Evolutionary conservation across 176 grass and related monocot species (phyloP), one percentile per base, ranked within the genome.

Genomic region (Musa itinerans): DNA sequence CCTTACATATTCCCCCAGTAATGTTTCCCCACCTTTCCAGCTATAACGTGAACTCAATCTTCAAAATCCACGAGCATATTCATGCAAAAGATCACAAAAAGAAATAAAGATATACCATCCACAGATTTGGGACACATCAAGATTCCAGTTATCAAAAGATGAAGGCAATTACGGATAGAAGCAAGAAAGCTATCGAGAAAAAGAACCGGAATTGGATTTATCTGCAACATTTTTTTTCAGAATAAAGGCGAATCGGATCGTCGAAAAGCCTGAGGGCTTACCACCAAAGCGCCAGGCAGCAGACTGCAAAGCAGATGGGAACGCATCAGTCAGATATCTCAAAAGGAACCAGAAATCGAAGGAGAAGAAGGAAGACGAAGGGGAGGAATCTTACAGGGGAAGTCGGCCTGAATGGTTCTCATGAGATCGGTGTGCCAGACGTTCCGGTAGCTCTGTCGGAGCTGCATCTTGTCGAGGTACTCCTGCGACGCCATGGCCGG

Each of bases 371-470:
- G 25, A 20, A n/a, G 13, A 26, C 4, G 50, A 24, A 17, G 53
- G 52, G 34, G 34, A 1, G 51, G 24, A 19, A 34, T 14, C 2
- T 48, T 77, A 98, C 95, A 94, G 59, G 95, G 95, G 83, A 78
- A 87, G 54, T 98, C 95, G 52, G 82, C 88, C 81, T 76, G 49
- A 59, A 98, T 89, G 67, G 95, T 80, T 86, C 72, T 80, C 20
- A 72, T 74, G 78, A 99, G 89, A 63, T 99, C 90, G 50, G 90
- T 86, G 86, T 94, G 90, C 90, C 90, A 99, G 66, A 99, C 55
- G 85, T 98, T 98, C 69, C 86, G 88, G 82, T 98, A 98, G 88
- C 74, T 84, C 90, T 94, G 88, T 27, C 95, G 95, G 68, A 87
- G 86, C 78, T 98, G 78, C 95, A 94, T 89, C 90, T 94, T 99